Evolutionary conservation across 768 basidiomycete species (phyloP), one percentile per base, ranked within the genome.

Genomic region (Calocera viscosa): DNA sequence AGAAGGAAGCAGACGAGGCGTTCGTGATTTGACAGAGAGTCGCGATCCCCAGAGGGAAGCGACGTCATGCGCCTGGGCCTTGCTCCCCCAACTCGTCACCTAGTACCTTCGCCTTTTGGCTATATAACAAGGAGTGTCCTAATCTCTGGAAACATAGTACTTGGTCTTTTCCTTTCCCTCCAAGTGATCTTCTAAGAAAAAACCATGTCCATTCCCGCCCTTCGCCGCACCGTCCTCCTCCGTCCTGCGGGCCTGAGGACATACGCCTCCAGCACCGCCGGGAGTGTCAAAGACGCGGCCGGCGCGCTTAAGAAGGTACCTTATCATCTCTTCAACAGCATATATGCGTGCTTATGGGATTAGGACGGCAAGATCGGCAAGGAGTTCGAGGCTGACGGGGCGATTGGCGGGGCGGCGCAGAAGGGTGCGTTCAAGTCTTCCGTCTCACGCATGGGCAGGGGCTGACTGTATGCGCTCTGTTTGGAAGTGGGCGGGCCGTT

Each of bases 371-470:
- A 30, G 19, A 65, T 65, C 39, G 64, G 64, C 3, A 41, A 39
- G 64, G 39, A 65, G 39, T 65, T 65, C 39, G 41, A 39, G 28
- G 38, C 64, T 22, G 64, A 65, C 3, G 64, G 64, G 3, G 38
- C 64, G 28, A 43, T 65, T 24, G 64, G 64, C 12, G 38, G 39
- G 8, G 33, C 41, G 17, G 35, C 38, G 16, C 38, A 65, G n/a
- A 14, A 32, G n/a, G 41, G 53, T 60, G 53, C 19, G 11, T 22
- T n/a, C n/a, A 30, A 32, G 5, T 60, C 19, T 5, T 19, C 53
- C 19, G 14, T 7, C 53, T 8, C 14, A 47, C 19, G 19, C 8
- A 32, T 28, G 2, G 14, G 24, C 26, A 30, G 14, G 22, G 7
- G 53, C 53, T 60, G 30, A 60, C 10, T 60, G 30, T 47, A 47